These are phyloP conservation scores for Isabelozyma heimii DNA, from an alignment of 805 yeast genomes.

Conservation along the genomic window DNA sequence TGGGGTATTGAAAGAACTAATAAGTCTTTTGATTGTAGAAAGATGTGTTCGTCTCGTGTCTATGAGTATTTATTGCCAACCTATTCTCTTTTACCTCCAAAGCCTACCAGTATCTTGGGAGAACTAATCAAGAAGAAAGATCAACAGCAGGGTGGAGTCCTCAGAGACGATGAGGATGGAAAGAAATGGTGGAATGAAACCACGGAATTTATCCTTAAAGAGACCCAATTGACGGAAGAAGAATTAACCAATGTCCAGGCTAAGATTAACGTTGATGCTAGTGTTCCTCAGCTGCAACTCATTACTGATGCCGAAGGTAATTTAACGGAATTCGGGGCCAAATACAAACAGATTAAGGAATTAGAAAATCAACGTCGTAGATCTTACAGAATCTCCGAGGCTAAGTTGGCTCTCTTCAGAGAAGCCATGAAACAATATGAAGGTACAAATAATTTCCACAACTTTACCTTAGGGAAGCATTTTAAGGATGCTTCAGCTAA, in stretches of 20 bases:
- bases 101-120: conserved; percentile 67
- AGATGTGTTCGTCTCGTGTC: conserved; percentile 92
- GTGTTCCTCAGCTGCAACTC: neutral
- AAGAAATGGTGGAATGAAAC: conserved; percentile 68
- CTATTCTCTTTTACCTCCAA: conserved; percentile 87
- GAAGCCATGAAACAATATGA: conserved; percentile 68
- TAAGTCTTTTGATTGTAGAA: conserved; percentile 90
- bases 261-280: neutral
- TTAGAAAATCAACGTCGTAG: conserved; percentile 69
- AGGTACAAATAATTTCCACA: conserved; percentile 92
- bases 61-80: conserved; percentile 94
- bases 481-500: conserved; percentile 83
- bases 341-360: conserved; percentile 53
- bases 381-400: conserved; percentile 60
- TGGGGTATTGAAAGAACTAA: conserved; percentile 93
- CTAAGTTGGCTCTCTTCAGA: conserved; percentile 62
- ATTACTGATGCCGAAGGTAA: conserved; percentile 33
- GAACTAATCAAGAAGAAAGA: conserved; percentile 55
- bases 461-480: conserved; percentile 77
- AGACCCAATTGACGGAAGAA: conserved; percentile 9
- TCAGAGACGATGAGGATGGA: conserved; percentile 67
- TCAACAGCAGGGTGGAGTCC: conserved; percentile 53
- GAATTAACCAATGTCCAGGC: conserved; percentile 19
- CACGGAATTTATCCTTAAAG: conserved; percentile 21
- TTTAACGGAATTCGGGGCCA: conserved; percentile 29